A percentile compares a stretch with the other conserved stretches of the same genome.
Conservation (phyloP, 148 eudicot species). For the Camellia granthamiana region DNA sequence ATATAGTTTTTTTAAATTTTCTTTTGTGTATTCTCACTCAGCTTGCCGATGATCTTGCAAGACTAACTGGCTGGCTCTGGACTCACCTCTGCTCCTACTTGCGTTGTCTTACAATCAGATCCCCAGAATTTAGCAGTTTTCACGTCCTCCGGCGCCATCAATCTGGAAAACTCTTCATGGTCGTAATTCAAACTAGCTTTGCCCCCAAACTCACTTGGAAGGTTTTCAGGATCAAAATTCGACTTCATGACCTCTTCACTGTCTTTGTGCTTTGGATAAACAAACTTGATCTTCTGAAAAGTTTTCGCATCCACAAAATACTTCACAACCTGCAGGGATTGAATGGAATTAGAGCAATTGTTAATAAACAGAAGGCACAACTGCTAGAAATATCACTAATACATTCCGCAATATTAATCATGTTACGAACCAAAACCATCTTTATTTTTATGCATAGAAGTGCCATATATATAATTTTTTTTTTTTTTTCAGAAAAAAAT, state of each 20-base stretch:
- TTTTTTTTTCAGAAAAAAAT: too few relatives aligned
- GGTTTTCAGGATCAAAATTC: conserved; percentile 70
- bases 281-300: conserved; percentile 57
- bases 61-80: conserved; percentile 10
- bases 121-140: conserved; percentile 79
- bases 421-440: too few relatives aligned
- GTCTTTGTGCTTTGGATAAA: conserved; percentile 61
- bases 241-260: conserved; percentile 73
- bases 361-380: background rate
- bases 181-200: conserved; percentile 70
- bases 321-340: conserved; percentile 45
- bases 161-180: conserved; percentile 70
- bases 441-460: too few relatives aligned
- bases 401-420: background rate
- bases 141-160: conserved; percentile 68
- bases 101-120: conserved; percentile 23
- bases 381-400: background rate
- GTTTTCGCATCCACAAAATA: conserved; percentile 73
- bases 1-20: too few relatives aligned
- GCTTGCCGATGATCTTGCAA: conserved; percentile 14
- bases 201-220: conserved; percentile 87
- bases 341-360: background rate
- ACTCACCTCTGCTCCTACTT: conserved; percentile 16
- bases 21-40: conserved; percentile 7
- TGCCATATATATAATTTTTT: too few relatives aligned